Percentiles rank a stretch among this genome's conserved stretches.
Conservation (phyloP, 2,329 filamentous ascomycete species). For the Exserohilum turcica region DNA sequence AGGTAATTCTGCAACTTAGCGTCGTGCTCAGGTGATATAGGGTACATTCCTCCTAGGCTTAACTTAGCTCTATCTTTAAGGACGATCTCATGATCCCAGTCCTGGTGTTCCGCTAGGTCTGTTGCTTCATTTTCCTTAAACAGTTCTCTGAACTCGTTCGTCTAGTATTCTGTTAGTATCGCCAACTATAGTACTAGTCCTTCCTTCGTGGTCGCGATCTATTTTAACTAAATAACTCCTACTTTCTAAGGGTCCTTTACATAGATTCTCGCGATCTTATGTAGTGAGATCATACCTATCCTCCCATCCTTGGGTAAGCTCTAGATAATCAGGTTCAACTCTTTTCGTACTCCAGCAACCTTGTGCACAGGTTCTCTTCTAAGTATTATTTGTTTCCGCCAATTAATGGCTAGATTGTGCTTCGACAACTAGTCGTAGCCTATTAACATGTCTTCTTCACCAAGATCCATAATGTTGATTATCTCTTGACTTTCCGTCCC, state of each 20-base stretch:
- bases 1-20: neutral
- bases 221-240: neutral
- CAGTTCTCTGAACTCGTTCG: neutral
- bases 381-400: neutral
- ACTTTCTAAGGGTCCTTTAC: neutral
- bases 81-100: neutral
- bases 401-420: neutral
- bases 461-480: neutral
- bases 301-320: neutral
- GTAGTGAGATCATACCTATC: neutral
- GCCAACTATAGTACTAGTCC: neutral
- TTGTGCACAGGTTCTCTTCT: neutral
- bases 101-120: neutral
- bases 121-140: neutral
- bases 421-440: neutral
- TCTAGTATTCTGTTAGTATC: neutral
- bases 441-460: neutral
- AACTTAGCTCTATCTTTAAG: neutral
- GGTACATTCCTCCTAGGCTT: slow-evolving; percentile 1
- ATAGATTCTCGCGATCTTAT: neutral
- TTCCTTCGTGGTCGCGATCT: neutral
- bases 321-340: neutral
- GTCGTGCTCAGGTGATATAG: neutral
- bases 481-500: neutral
- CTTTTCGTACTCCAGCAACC: neutral